Base-by-base conservation (phyloP, 1,284 basidiomycete genomes). In the Sporisorium exsertum region DNA sequence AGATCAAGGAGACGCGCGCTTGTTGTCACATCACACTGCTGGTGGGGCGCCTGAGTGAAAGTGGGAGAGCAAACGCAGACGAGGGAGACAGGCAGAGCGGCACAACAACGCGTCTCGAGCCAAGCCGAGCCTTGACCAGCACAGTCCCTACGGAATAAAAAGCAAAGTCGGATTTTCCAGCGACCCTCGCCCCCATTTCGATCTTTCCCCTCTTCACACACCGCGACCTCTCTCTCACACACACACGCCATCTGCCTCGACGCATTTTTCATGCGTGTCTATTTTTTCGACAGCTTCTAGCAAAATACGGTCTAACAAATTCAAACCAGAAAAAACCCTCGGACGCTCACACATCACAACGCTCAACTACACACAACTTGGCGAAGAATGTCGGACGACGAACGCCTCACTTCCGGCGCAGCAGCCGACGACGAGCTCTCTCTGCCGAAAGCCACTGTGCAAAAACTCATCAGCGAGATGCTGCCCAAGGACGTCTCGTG, bases 381-480 rank as follows among this genome's bases (percentile, higher is more conserved):
- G 22, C 5, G 26, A 26, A 80, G 16, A 15, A 94, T 94, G 93
- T 94, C 94, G 58, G 94, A 95, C 88, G 89, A 91, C 74, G 93
- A 94, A 87, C 92, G 91, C 49, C 89, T 90, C 81, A 33, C 64
- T 20, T 75, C 73, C 8, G 88, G 89, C 27, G 89, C 90, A 12
- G 87, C 88, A 9, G 60, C 62, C 35, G 94, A 97, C 81, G 96
- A 98, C 65, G 96, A 99, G 81, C 89, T 98, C 64, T 94, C 93
- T 24, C 87, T 99, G 57, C 97, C 96, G 32, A 97, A 97, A 86
- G 97, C 97, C 15, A 99, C 96, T 1, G 94, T 99, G 29, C 91
- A 94, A 75, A 99, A 99, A 88, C 93, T 98, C 90, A 97, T 99
- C 81, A 89, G 91, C 82, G 95, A 99, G 83, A 87, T 97, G 74